Base-by-base conservation (phyloP, 305 asterid genomes). In the Caryopteris hybrid region DNA sequence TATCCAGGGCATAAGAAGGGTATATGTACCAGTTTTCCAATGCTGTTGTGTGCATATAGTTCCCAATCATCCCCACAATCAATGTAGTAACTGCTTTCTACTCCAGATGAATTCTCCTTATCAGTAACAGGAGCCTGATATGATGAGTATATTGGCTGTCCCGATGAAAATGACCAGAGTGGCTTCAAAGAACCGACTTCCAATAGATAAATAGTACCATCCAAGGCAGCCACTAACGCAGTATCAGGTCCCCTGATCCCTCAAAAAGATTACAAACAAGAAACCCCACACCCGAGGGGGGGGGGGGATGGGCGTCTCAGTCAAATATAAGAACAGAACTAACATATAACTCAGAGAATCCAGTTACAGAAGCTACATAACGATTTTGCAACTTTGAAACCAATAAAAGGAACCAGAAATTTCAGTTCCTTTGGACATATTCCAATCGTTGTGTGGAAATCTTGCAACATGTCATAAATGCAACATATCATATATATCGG, bases 21-120 rank as follows among this genome's bases (percentile, higher is more conserved):
- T 46, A 68, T 46, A 70, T 57, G 17, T 80, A 92, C 98, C 96
- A 85, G 78, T 76, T 84, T 83, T 43, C 95, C 96, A 38, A 84
- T 89, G 81, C 84, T 79, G 73, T 59, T 84, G 82, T 92, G 95
- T 2, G 91, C 95, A 71, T 90, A 88, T 22, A 93, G 65, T 76
- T 84, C 89, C 91, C 95, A 88, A 57, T 93, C 95, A 66, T 88
- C 98, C 51, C 90, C 97, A 73, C 88, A 86, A 73, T 90, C 98
- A 62, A 93, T 86, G 76, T 80, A 88, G 77, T 88, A 90, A 73
- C 68, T 80, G 56, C 78, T 81, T 74, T 81, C 92, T 33, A 78
- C 22, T 66, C 80, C 91, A 48, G 92, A 81, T 61, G 63, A 57
- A 75, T 75, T 83, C 52, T 83, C 93, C 48, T 61, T 79, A 59